Percentiles rank a stretch among this genome's conserved stretches.
phyloP scores from a whole-genome alignment of 2,329 filamentous ascomycete species.

The Mycosphaerella arachidis region DNA sequence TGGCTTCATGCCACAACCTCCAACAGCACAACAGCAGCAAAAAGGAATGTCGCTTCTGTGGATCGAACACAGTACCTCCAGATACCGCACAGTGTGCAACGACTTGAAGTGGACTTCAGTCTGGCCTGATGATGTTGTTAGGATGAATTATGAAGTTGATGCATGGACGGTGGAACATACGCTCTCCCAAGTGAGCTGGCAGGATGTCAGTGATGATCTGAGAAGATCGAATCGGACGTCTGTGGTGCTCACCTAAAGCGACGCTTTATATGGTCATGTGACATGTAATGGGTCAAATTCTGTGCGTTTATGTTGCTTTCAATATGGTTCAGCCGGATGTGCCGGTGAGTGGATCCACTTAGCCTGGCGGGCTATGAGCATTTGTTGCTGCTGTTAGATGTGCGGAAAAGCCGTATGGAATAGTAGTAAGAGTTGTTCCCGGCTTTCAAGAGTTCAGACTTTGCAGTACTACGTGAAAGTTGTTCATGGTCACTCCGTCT shows the following conservation, averaged over 20 bases:
- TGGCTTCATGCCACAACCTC: background rate
- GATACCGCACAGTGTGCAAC: conserved; percentile 1
- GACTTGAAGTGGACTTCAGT: conserved; percentile 2
- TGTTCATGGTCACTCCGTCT: conserved; percentile 73
- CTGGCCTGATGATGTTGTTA: background rate
- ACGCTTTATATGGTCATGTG: background rate
- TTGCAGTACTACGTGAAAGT: conserved; percentile 57
- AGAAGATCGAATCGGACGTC: too few relatives aligned
- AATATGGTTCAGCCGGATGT: background rate
- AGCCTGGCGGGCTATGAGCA: background rate
- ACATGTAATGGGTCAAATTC: background rate
- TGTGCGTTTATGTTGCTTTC: background rate
- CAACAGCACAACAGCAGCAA: background rate
- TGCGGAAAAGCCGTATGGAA: background rate
- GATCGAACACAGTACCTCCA: conserved; percentile 4
- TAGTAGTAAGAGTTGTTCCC: background rate
- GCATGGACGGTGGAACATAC: background rate
- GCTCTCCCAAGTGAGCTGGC: conserved; percentile 2
- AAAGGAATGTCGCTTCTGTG: conserved; percentile 3
- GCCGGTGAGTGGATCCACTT: background rate
- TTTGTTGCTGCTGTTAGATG: background rate
- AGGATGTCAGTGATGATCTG: background rate
- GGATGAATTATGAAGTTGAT: background rate
- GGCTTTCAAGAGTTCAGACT: background rate
- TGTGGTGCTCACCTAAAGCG: background rate